Evolutionary conservation across 73 alveolate species (phyloP).

Genomic region (Uronychia setigera): DNA sequence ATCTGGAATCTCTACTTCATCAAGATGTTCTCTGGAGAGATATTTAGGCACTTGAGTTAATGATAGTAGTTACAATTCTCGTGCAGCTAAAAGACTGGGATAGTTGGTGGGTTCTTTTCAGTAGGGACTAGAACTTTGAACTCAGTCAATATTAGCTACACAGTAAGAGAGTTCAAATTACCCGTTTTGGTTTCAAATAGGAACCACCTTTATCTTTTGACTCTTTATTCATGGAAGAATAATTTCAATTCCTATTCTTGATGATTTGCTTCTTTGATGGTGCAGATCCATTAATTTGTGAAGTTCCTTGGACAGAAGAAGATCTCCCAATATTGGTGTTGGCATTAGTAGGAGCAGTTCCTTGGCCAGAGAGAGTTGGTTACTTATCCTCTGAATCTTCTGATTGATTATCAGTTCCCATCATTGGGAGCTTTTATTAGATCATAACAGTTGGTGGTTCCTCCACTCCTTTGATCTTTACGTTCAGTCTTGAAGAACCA

Average conservation of each 20-base stretch:
- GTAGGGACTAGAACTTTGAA: conserved; percentile 48
- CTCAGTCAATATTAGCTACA: conserved; percentile 48
- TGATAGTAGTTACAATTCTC: conserved; percentile 27
- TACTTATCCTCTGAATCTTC: not conserved
- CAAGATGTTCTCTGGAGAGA: conserved; percentile 54
- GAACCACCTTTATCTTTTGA: not conserved
- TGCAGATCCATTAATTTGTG: too few relatives aligned
- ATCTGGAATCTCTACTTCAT: conserved; percentile 76
- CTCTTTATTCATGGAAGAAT: not conserved
- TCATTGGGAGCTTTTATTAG: not conserved
- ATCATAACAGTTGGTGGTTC: conserved; percentile 11
- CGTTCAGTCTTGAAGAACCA: not conserved
- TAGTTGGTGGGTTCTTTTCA: conserved; percentile 41
- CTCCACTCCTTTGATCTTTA: not conserved
- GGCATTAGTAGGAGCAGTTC: not conserved
- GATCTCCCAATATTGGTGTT: not conserved
- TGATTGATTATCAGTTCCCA: not conserved
- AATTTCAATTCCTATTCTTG: not conserved
- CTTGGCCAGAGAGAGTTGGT: not conserved
- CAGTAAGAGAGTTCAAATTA: not conserved
- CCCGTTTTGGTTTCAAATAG: conserved; percentile 34
- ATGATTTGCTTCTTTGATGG: not conserved
- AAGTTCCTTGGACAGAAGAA: not conserved
- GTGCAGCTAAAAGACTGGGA: conserved; percentile 55
- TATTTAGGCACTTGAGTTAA: conserved; percentile 34